Conservation (phyloP, 495 filamentous ascomycete genomes). For the Penicillium antarcticum region DNA sequence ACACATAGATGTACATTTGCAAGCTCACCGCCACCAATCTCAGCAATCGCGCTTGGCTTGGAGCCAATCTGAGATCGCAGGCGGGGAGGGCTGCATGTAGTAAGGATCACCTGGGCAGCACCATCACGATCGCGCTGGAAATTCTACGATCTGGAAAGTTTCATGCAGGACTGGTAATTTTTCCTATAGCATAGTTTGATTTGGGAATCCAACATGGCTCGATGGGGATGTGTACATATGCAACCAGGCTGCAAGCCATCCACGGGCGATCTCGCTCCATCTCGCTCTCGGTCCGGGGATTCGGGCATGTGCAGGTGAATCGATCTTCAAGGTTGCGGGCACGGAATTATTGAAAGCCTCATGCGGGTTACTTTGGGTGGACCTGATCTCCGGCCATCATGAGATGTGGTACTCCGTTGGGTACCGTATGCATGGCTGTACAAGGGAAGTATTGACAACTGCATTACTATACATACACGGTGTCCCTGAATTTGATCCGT, state of each 20-base stretch:
- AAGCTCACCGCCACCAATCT: slow-evolving; percentile 16
- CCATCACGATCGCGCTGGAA: slow-evolving; percentile 11
- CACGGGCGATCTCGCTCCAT: not conserved
- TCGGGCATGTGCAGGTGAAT: not conserved
- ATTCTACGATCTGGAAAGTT: slow-evolving; percentile 2
- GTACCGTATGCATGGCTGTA: not conserved
- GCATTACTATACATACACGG: not conserved
- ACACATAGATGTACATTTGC: not conserved
- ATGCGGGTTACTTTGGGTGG: not conserved
- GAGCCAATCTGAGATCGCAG: slow-evolving; percentile 14
- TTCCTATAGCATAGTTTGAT: not conserved
- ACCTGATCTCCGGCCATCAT: not conserved
- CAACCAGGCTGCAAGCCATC: slow-evolving; percentile 1
- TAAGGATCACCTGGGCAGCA: slow-evolving; percentile 7
- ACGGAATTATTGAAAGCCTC: not conserved
- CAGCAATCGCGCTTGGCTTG: not conserved
- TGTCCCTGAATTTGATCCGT: not conserved
- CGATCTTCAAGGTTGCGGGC: not conserved
- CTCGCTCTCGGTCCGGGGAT: slow-evolving; percentile 1
- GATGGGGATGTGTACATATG: not conserved
- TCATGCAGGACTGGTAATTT: not conserved
- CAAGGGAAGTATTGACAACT: not conserved
- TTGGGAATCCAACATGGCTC: not conserved
- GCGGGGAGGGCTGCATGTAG: slow-evolving; percentile 4
- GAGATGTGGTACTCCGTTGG: no score